Conservation (phyloP, 345 rosid species). For the Euclidium syriacum region DNA sequence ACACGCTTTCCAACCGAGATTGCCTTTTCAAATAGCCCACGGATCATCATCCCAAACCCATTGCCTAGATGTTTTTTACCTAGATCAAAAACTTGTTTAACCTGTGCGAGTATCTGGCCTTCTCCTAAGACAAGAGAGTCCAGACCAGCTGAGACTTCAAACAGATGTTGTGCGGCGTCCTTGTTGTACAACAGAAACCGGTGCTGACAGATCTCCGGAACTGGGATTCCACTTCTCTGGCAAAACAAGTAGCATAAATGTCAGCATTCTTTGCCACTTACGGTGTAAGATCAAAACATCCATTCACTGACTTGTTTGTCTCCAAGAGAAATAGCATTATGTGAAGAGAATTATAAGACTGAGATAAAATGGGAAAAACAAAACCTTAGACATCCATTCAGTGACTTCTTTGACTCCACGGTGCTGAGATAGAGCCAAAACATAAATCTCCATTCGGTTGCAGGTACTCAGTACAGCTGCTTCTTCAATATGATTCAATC, state of each 20-base stretch:
- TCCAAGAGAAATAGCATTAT: too few relatives aligned
- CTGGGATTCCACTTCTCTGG: constrained; percentile 73
- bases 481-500: constrained; percentile 82
- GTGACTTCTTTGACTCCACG: constrained; percentile 86
- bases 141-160: constrained; percentile 97
- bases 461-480: constrained; percentile 83
- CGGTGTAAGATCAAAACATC: too few relatives aligned
- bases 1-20: constrained; percentile 69
- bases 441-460: constrained; percentile 74
- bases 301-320: too few relatives aligned
- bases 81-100: constrained; percentile 70
- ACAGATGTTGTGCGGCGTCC: constrained; percentile 80
- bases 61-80: constrained; percentile 61
- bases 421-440: constrained; percentile 60
- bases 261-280: too few relatives aligned
- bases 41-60: constrained; percentile 64
- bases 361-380: too few relatives aligned
- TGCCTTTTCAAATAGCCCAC: constrained; percentile 70
- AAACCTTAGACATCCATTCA: constrained; percentile 86
- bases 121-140: constrained; percentile 82
- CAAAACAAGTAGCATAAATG: too few relatives aligned
- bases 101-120: constrained; percentile 82
- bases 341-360: too few relatives aligned
- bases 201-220: constrained; percentile 62
- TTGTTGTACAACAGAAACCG: constrained; percentile 75